A percentile compares a stretch with the other conserved stretches of the same genome.
phyloP scores from a whole-genome alignment of 805 yeast species.

The Peterozyma xylosa region DNA sequence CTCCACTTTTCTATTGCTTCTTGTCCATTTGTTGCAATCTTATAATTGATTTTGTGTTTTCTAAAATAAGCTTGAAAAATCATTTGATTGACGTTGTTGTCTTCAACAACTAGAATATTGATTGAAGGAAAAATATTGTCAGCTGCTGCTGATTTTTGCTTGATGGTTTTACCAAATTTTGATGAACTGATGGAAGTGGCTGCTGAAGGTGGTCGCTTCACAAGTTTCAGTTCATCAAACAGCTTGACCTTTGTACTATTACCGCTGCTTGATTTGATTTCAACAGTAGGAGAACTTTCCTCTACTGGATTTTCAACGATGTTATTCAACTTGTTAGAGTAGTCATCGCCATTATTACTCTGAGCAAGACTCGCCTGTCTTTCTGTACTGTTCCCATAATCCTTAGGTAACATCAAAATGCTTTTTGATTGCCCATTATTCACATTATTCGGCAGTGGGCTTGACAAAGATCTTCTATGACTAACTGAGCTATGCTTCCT shows the following conservation, averaged over 20 bases:
- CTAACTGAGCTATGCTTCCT: no score
- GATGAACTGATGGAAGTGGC: neutral
- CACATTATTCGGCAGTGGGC: neutral
- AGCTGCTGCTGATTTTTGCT: constrained; percentile 27
- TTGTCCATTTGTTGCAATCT: constrained; percentile 86
- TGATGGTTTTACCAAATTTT: neutral
- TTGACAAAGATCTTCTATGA: neutral
- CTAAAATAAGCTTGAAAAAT: constrained; percentile 84
- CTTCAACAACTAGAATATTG: constrained; percentile 91
- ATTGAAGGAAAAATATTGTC: constrained; percentile 79
- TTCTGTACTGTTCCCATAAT: neutral
- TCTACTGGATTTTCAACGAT: neutral
- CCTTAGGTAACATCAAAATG: constrained; percentile 8
- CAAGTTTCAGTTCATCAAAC: neutral
- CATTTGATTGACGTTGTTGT: constrained; percentile 88
- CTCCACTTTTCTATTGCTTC: constrained; percentile 96
- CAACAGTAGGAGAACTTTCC: neutral
- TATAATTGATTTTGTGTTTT: constrained; percentile 76
- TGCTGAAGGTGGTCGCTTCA: neutral
- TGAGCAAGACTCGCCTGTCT: neutral
- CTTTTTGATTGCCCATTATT: neutral
- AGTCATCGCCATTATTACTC: no score
- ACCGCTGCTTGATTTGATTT: neutral
- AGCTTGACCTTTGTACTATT: neutral
- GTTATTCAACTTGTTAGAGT: neutral